Base-by-base conservation (phyloP, 768 basidiomycete species). In the Suillus variegatus region DNA sequence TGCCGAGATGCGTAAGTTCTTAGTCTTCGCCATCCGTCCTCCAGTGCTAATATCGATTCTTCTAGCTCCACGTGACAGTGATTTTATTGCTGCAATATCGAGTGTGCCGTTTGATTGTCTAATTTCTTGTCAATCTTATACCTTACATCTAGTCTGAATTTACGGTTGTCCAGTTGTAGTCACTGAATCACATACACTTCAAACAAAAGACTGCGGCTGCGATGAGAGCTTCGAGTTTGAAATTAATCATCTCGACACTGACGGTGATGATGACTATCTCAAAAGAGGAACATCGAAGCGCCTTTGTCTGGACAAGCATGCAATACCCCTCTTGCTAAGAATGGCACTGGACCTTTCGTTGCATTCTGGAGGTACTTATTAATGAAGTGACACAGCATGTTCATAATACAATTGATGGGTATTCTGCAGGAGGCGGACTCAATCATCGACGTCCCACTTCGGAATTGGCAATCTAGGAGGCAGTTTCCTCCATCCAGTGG, bases 401-500 rank as follows among this genome's bases (percentile, higher is more conserved):
- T 51, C 16, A 14, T 51, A 14, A 22, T 49, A 14, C 7, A 51
- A 51, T 3, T 7, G 22, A 51, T 25, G 0, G 25, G 25, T 51
- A 25, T 25, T 16, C 22, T 14, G 49, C 49, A 51, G 22, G 44
- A 46, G 20, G 9, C 13, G 3, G 13, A 25, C 14, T 51, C 22
- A 51, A 51, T 51, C 22, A 28, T 60, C 16, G 10, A 65, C 12
- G 28, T 74, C 74, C 75, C 75, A 76, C 64, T 73, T 76, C 28
- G 75, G 75, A 51, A 76, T 75, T 14, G 75, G 76, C 12, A 46
- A 69, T 10, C 76, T 73, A 61, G 74, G 70, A 22, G 75, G 76
- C 35, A 76, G 70, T 51, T 70, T 67, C 32, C 72, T 69, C 73
- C 76, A 76, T 6, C 64, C 61, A 20, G 62, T 55, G 25, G 9